phyloP scores from a whole-genome alignment of 768 basidiomycete genomes.

The Mrakia blollopis region DNA sequence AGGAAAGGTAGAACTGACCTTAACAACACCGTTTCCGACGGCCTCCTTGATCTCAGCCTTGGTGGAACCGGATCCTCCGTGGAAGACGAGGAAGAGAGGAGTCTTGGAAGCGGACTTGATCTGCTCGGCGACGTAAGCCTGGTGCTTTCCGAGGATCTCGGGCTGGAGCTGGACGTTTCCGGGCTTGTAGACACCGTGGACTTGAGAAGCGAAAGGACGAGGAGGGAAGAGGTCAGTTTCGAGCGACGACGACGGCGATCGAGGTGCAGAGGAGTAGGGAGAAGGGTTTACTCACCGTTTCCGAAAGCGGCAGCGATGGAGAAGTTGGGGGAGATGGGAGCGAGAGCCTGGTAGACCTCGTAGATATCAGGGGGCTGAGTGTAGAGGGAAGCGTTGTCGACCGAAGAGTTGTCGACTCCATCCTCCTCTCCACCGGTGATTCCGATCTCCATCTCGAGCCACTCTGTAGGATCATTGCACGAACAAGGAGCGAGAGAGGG shows the following conservation, averaged over 20 bases:
- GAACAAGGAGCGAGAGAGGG: not conserved
- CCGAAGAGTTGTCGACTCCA: slow-evolving; percentile 93
- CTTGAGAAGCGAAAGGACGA: not conserved
- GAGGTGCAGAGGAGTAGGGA: too few species aligned
- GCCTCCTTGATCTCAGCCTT: slow-evolving; percentile 93
- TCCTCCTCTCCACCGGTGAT: slow-evolving; percentile 97
- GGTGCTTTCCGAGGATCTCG: slow-evolving; percentile 86
- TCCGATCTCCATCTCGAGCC: slow-evolving; percentile 99
- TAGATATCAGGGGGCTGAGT: slow-evolving; percentile 96
- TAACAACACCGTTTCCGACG: slow-evolving; percentile 86
- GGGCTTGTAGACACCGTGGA: slow-evolving; percentile 48
- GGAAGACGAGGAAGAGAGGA: slow-evolving; percentile 99
- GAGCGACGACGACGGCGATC: too few species aligned
- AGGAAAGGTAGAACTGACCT: slow-evolving; percentile 45
- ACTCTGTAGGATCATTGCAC: slow-evolving; percentile 48
- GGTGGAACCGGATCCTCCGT: slow-evolving; percentile 96
- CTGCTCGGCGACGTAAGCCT: slow-evolving; percentile 66
- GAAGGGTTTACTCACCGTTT: slow-evolving; percentile 72
- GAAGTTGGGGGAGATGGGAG: slow-evolving; percentile 82
- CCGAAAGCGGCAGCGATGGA: slow-evolving; percentile 94
- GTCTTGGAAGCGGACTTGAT: slow-evolving; percentile 55
- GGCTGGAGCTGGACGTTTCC: slow-evolving; percentile 94
- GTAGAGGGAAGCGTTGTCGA: slow-evolving; percentile 90
- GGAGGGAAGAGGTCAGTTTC: not conserved
- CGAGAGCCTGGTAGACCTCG: slow-evolving; percentile 81